phyloP scores from a whole-genome alignment of 202 grass and related monocot genomes.

The Musa balbisiana region DNA sequence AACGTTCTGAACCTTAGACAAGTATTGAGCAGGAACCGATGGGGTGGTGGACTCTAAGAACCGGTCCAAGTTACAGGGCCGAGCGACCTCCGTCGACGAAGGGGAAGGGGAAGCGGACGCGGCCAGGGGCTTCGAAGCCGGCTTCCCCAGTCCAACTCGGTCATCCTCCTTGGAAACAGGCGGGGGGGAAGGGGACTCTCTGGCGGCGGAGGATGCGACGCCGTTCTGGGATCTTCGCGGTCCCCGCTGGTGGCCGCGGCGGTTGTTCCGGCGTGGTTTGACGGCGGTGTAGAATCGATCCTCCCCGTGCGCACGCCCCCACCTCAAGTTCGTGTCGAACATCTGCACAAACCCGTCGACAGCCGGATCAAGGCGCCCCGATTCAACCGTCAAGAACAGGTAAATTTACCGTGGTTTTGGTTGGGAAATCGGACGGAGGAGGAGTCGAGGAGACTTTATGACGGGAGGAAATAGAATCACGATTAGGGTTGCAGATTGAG shows the following conservation, averaged over 20 bases:
- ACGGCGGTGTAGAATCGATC: constrained; percentile 10
- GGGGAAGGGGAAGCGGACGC: no score
- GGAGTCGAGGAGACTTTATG: no score
- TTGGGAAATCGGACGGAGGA: no score
- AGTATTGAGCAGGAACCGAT: not conserved
- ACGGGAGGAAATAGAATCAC: no score
- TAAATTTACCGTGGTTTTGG: no score
- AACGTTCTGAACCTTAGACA: constrained; percentile 4
- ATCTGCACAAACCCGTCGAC: not conserved
- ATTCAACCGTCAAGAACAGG: no score
- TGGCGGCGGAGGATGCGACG: not conserved
- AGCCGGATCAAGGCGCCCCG: no score
- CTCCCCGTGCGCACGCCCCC: not conserved
- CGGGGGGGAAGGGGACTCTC: not conserved
- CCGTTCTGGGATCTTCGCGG: not conserved
- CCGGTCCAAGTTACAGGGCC: constrained; percentile 2
- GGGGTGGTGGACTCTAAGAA: constrained; percentile 10
- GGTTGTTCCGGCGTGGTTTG: not conserved
- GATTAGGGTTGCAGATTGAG: no score
- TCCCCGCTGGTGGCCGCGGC: not conserved
- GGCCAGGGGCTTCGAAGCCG: no score
- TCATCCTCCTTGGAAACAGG: not conserved
- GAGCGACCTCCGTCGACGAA: no score
- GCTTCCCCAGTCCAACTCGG: no score
- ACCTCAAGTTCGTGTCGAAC: not conserved